Conservation (phyloP, 805 yeast genomes). For the Sugiyamaella mastotermitis region DNA sequence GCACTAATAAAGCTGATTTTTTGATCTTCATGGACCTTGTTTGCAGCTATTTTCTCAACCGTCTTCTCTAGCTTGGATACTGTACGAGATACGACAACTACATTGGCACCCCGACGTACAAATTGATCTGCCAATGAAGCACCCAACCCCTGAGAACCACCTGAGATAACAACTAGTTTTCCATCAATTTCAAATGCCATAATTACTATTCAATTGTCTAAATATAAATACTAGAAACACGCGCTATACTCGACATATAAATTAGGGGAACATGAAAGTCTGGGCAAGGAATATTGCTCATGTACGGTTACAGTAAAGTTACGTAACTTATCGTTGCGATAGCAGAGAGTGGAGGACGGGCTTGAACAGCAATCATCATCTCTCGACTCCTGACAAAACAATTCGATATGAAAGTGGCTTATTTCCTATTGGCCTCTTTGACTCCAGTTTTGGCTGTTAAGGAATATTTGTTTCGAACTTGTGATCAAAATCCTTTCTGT, state of each 20-base stretch:
- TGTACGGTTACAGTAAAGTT: no score
- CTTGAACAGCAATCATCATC: no score
- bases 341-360: no score
- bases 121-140: constrained; percentile 62
- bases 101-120: constrained; percentile 50
- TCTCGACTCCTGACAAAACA: no score
- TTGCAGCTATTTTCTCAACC: constrained; percentile 37
- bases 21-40: constrained; percentile 29
- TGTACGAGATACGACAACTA: constrained; percentile 74
- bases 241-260: no score
- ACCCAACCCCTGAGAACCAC: constrained; percentile 95
- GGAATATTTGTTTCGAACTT: constrained; percentile 49
- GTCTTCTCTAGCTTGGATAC: constrained; percentile 49
- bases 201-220: no score
- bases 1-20: constrained; percentile 44
- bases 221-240: no score
- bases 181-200: constrained; percentile 4
- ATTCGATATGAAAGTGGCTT: no score
- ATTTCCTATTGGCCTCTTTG: no score
- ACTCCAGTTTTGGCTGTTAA: constrained; percentile 14
- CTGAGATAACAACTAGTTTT: constrained; percentile 66
- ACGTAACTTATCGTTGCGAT: no score
- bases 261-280: no score
- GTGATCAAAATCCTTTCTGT: constrained; percentile 81
- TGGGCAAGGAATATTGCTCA: no score